A percentile compares a stretch with the other conserved stretches of the same genome.
phyloP scores from a whole-genome alignment of 495 filamentous ascomycete genomes.

The Neurospora sublineolata region DNA sequence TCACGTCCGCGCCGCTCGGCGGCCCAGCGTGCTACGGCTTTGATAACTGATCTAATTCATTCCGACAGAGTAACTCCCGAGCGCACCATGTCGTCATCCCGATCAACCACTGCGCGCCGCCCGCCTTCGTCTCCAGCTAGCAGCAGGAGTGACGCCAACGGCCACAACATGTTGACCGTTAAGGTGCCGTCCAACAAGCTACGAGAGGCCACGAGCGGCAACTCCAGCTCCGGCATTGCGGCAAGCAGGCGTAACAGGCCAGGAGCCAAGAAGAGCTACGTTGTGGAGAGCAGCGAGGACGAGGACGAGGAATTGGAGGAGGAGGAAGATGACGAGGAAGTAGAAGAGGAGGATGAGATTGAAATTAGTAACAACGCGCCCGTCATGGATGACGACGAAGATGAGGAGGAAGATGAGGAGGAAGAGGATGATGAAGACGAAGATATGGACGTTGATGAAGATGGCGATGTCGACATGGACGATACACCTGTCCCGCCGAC shows the following conservation, averaged over 20 bases:
- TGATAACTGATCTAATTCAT: conserved; percentile 41
- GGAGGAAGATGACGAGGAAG: conserved; percentile 29
- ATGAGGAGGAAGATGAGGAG: conserved; percentile 14
- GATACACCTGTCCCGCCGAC: conserved; percentile 24
- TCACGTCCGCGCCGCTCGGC: conserved; percentile 35
- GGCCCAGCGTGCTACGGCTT: conserved; percentile 36
- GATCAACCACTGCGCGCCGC: conserved; percentile 24
- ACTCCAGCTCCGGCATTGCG: conserved; percentile 48
- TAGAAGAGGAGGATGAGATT: conserved; percentile 23
- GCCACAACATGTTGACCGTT: conserved; percentile 64
- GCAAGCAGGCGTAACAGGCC: conserved; percentile 48
- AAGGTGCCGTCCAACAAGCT: conserved; percentile 77
- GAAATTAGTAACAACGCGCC: conserved; percentile 29
- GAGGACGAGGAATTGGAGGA: conserved; percentile 37
- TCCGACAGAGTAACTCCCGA: conserved; percentile 32
- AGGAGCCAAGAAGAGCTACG: conserved; percentile 56
- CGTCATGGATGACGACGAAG: conserved; percentile 17
- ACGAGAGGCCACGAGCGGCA: conserved; percentile 55
- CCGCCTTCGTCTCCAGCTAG: conserved; percentile 34
- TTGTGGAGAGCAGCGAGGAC: conserved; percentile 48
- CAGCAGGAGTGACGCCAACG: conserved; percentile 37
- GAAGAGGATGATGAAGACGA: conserved; percentile 22
- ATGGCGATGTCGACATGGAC: conserved; percentile 38
- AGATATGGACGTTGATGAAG: conserved; percentile 37
- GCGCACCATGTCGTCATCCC: conserved; percentile 37